Base-by-base conservation (phyloP, 441 rosid genomes). In the Adansonia grandidieri region DNA sequence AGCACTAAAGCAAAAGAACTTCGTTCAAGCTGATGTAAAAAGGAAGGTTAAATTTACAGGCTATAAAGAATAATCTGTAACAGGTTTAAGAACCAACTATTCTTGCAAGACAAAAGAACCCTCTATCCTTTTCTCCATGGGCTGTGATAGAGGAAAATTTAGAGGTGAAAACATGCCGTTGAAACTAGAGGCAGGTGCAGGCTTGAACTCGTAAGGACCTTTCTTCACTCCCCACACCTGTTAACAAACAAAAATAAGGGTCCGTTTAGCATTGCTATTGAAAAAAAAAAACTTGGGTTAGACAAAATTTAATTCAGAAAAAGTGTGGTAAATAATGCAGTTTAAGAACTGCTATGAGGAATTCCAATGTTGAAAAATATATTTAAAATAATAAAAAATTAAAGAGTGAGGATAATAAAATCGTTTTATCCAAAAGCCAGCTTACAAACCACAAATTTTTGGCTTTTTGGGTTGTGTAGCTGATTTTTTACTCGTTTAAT, bases 201-300 rank as follows among this genome's bases (percentile, higher is more conserved):
- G 91, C 83, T 94, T 96, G 91, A 93, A 92, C 83, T 96, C 94
- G n/a, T 91, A 92, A 0, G 98, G 96, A 28, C 96, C 91, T 72
- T 77, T 85, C 86, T 87, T 91, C 62, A 87, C 96, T 74, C 95
- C 97, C 97, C 97, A 94, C 70, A 92, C 97, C 98, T 93, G 86
- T 11, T 51, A 73, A 84, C 50, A 65, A 45, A 74, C 75, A 76
- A 77, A 57, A 65, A 22, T 17, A 61, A 77, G 37, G 37, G 3
- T 32, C 37, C 37, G 2, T 32, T 32, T 32, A 32, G 37, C 37
- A 32, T 32, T 32, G 37, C 37, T 32, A 32, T 32, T 32, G 37
- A n/a, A n/a, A n/a, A 32, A 32, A 32, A 32, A 32, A 32, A 32
- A 32, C 37, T 32, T 32, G 37, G 37, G 37, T 32, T 32, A 32